Evolutionary conservation across 257 asterid species (phyloP).

Genomic region (Vinca minor): DNA sequence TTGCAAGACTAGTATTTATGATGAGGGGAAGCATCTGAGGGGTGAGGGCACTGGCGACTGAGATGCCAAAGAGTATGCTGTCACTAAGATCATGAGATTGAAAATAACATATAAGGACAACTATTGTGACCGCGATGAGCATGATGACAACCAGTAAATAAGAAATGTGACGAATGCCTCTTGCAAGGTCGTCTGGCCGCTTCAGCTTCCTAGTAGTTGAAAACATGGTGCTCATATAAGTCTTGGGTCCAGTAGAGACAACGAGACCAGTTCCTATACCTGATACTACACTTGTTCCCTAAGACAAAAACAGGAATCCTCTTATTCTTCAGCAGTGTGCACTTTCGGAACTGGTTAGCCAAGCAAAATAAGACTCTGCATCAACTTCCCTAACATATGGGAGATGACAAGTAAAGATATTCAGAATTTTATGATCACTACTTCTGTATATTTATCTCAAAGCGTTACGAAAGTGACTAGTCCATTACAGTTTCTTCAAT

Average conservation of each 20-base stretch:
- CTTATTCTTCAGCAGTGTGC: background rate
- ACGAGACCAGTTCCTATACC: slow-evolving; percentile 21
- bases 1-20: slow-evolving; percentile 16
- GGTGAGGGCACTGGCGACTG: slow-evolving; percentile 24
- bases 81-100: slow-evolving; percentile 9
- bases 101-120: slow-evolving; percentile 8
- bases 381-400: too few relatives aligned
- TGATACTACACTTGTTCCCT: slow-evolving; percentile 23
- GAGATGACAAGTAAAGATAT: too few relatives aligned
- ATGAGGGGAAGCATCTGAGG: slow-evolving; percentile 26
- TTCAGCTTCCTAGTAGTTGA: slow-evolving; percentile 14
- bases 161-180: slow-evolving; percentile 20
- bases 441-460: too few relatives aligned
- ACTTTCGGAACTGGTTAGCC: background rate
- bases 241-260: slow-evolving; percentile 21
- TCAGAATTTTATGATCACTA: too few relatives aligned
- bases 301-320: slow-evolving; percentile 6
- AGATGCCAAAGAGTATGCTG: slow-evolving; percentile 18
- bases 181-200: slow-evolving; percentile 15
- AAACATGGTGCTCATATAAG: slow-evolving; percentile 22
- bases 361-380: background rate
- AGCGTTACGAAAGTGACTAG: too few relatives aligned
- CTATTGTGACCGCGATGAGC: slow-evolving; percentile 10
- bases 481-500: too few relatives aligned
- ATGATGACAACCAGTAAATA: slow-evolving; percentile 10